A percentile compares a stretch with the other conserved stretches of the same genome.
These are phyloP conservation scores for Ceratobasidium sp. DNA, from an alignment of 1,284 basidiomycete genomes.

Conservation along the genomic window DNA sequence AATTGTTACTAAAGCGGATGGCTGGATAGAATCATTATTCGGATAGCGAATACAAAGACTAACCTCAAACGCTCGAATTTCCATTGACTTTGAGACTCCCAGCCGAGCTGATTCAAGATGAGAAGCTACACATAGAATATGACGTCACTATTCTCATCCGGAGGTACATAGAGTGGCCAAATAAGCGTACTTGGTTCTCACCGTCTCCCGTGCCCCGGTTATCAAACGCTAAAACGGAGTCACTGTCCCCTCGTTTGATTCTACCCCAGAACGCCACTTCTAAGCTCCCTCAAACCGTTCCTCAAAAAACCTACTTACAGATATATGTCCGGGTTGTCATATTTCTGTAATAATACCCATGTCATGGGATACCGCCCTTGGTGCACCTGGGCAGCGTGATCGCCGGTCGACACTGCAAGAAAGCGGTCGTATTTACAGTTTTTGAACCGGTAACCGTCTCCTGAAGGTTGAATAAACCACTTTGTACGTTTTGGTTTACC, in stretches of 20 bases:
- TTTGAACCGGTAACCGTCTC: conserved; percentile 14
- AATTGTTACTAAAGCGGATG: neutral
- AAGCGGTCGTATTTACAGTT: neutral
- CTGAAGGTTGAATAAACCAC: conserved; percentile 7
- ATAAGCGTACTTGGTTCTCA: neutral
- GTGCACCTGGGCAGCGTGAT: neutral
- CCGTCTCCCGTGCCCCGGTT: neutral
- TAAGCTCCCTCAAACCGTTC: too few relatives aligned
- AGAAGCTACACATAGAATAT: too few relatives aligned
- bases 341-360: neutral
- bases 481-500: neutral
- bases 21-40: neutral
- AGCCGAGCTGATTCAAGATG: neutral
- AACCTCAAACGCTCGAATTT: neutral
- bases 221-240: neutral
- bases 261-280: neutral
- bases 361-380: neutral
- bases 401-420: neutral
- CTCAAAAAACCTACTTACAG: neutral
- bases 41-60: neutral
- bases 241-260: neutral
- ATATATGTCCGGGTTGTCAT: neutral
- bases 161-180: too few relatives aligned
- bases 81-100: conserved; percentile 6
- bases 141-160: too few relatives aligned